Evolutionary conservation across 345 rosid genomes (phyloP).

Genomic region (Pistacia integerrima): DNA sequence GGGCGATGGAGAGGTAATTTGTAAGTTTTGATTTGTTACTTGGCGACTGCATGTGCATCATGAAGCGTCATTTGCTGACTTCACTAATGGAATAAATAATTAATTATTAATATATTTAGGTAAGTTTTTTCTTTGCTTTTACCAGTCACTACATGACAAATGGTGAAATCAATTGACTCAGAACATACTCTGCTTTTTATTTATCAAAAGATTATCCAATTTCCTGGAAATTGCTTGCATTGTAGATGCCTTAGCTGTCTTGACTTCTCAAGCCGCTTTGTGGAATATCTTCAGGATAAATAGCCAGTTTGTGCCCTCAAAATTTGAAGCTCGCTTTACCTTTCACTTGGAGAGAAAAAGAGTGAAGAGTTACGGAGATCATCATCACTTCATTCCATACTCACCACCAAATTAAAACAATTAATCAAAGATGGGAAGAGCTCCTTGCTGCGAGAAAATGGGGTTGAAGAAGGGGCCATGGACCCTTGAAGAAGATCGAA

Average conservation of each 20-base stretch:
- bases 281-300: conserved; percentile 16
- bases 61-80: background rate
- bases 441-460: conserved; percentile 87
- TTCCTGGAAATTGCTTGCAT: conserved; percentile 33
- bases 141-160: background rate
- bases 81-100: background rate
- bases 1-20: too few species aligned
- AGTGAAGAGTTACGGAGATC: background rate
- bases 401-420: background rate
- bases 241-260: background rate
- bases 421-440: conserved; percentile 62
- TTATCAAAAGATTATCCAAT: background rate
- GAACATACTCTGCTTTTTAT: too few species aligned
- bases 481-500: conserved; percentile 71
- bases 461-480: conserved; percentile 83
- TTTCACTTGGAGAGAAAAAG: background rate
- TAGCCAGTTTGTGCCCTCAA: background rate
- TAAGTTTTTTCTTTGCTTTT: background rate
- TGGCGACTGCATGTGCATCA: background rate
- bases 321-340: background rate
- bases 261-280: conserved; percentile 20
- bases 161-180: background rate
- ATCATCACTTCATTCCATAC: background rate
- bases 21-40: too few species aligned
- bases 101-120: too few species aligned